Conservation (phyloP, 108 stramenopile genomes). For the Cylindrotheca fusiformis region DNA sequence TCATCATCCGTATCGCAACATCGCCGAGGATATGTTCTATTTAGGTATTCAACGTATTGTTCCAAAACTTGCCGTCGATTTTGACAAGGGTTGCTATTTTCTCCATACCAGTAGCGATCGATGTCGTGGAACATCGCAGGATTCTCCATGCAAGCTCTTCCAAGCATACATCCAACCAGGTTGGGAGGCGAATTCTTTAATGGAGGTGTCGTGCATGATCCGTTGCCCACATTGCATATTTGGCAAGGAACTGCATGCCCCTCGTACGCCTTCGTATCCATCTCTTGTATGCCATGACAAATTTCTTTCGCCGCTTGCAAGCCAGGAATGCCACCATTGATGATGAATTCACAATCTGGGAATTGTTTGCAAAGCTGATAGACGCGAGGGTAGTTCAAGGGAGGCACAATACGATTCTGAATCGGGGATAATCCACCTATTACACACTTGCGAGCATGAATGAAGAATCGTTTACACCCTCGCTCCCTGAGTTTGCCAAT, state of each 20-base stretch:
- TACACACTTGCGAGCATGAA: slow-evolving; percentile 67
- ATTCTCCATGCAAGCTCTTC: slow-evolving; percentile 70
- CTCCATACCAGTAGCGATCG: slow-evolving; percentile 75
- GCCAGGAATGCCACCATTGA: slow-evolving; percentile 71
- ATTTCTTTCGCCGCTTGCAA: slow-evolving; percentile 53
- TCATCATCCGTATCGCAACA: slow-evolving; percentile 65
- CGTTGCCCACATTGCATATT: slow-evolving; percentile 46
- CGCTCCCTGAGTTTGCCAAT: slow-evolving; percentile 35
- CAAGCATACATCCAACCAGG: slow-evolving; percentile 66
- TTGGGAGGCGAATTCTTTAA: slow-evolving; percentile 40
- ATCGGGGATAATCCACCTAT: slow-evolving; percentile 49
- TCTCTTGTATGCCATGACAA: slow-evolving; percentile 34
- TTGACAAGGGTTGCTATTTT: slow-evolving; percentile 55
- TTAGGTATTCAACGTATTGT: slow-evolving; percentile 59
- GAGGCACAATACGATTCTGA: slow-evolving; percentile 75
- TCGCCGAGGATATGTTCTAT: slow-evolving; percentile 64
- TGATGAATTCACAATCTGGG: slow-evolving; percentile 66
- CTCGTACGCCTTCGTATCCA: not conserved
- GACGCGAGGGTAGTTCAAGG: slow-evolving; percentile 68
- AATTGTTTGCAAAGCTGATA: slow-evolving; percentile 58
- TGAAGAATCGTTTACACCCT: slow-evolving; percentile 49
- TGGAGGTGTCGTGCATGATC: slow-evolving; percentile 60
- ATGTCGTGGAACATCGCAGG: slow-evolving; percentile 62
- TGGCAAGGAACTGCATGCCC: slow-evolving; percentile 46
- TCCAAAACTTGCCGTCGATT: slow-evolving; percentile 64